Base-by-base conservation (phyloP, 495 filamentous ascomycete genomes). In the Xylaria bambusicola region DNA sequence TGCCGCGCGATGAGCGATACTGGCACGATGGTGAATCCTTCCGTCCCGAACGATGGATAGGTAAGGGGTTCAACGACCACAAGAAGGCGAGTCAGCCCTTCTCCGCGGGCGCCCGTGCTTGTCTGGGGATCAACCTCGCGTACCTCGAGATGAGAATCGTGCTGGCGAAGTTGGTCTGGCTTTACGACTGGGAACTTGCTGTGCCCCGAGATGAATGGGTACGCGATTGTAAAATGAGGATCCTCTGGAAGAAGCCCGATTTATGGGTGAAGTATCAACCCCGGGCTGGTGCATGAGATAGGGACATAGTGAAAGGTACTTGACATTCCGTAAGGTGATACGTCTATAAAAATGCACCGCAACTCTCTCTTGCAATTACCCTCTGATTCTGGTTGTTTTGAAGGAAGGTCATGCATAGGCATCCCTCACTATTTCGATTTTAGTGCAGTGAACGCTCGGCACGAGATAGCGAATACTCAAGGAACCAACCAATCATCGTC, bases 241-340 rank as follows among this genome's bases (percentile, higher is more conserved):
- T 75, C 15, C 45, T 71, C 18, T 77, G 71, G 74, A 66, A 59
- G 35, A 75, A 74, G 52, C 64, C 73, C 13, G 61, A 66, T 23
- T 21, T 72, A 21, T 64, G 31, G 49, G 60, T 71, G 24, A 56
- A 59, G 42, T 64, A 55, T 21, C 52, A 50, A 35, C 59, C 52
- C 53, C 57, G 57, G 8, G 15, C 36, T 20, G 17, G 31, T 15
- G 50, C 40, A 29, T 53, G 38, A n/a, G 13, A 12, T 29, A n/a
- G 20, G 13, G 15, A 1, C n/a, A n/a, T n/a, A n/a, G n/a, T n/a
- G n/a, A n/a, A n/a, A n/a, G n/a, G n/a, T n/a, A n/a, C n/a, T n/a
- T n/a, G n/a, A n/a, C n/a, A n/a, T n/a, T n/a, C n/a, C n/a, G n/a
- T n/a, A n/a, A n/a, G n/a, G n/a, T n/a, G n/a, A n/a, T n/a, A n/a